Evolutionary conservation across 768 basidiomycete species (phyloP).

Genomic region (Suillus alpinus): DNA sequence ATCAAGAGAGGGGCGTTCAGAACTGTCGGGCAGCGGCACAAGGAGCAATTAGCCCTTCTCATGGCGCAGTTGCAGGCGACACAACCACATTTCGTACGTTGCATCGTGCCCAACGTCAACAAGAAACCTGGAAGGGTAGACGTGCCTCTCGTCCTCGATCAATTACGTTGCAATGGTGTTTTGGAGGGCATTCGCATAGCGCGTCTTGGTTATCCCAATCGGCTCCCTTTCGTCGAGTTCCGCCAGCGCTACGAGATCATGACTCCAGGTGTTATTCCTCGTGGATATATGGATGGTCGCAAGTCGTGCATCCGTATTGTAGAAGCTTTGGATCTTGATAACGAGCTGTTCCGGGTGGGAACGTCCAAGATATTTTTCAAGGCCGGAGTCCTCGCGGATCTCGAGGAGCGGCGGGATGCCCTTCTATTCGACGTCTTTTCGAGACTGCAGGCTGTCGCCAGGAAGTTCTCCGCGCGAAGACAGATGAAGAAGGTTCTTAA

Average conservation of each 20-base stretch:
- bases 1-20: conserved; percentile 97
- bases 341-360: conserved; percentile 82
- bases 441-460: conserved; percentile 78
- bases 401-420: conserved; percentile 89
- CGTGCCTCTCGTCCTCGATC: conserved; percentile 92
- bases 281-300: conserved; percentile 96
- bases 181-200: conserved; percentile 98
- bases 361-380: conserved; percentile 99
- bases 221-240: conserved; percentile 96
- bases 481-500: conserved; percentile 95
- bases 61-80: conserved; percentile 91
- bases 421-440: conserved; percentile 89
- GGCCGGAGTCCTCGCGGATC: conserved; percentile 92
- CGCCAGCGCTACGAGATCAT: conserved; percentile 95
- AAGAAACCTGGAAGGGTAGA: conserved; percentile 93
- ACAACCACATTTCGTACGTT: conserved; percentile 97
- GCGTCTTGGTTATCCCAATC: conserved; percentile 93
- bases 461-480: conserved; percentile 83
- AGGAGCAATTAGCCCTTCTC: conserved; percentile 88
- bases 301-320: conserved; percentile 93
- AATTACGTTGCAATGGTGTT: conserved; percentile 97
- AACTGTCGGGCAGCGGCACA: conserved; percentile 93
- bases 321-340: conserved; percentile 83
- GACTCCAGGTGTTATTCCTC: conserved; percentile 88
- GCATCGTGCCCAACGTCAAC: conserved; percentile 91